Conservation (phyloP, 75 land plant genomes). For the Ceratopteris richardii region DNA sequence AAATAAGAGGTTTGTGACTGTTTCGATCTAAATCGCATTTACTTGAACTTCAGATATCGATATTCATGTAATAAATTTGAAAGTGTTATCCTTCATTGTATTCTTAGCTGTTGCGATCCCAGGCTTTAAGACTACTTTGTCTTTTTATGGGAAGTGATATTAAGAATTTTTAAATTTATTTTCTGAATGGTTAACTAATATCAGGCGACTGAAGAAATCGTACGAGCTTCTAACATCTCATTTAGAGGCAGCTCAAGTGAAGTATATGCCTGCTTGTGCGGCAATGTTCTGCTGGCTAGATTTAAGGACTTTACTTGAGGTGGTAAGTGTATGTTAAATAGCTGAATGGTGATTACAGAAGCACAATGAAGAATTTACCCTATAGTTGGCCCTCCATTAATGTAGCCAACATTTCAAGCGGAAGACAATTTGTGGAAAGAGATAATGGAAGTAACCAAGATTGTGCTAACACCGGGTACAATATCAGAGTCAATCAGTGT, state of each 20-base stretch:
- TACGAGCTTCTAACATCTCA: conserved; percentile 27
- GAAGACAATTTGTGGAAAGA: conserved; percentile 33
- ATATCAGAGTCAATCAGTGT: neutral
- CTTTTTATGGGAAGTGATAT: too few species aligned
- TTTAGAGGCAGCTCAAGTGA: conserved; percentile 19
- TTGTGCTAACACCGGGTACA: conserved; percentile 38
- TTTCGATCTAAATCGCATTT: too few species aligned
- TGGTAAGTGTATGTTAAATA: conserved; percentile 12
- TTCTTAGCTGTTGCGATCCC: too few species aligned
- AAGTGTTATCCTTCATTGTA: too few species aligned
- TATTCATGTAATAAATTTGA: too few species aligned
- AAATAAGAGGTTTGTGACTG: conserved; percentile 26
- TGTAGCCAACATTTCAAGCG: conserved; percentile 33
- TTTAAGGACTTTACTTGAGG: conserved; percentile 21
- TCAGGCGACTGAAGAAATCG: conserved; percentile 38
- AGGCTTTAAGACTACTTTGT: too few species aligned
- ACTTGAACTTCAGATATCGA: too few species aligned
- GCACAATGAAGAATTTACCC: too few species aligned
- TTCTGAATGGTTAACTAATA: neutral
- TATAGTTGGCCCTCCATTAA: neutral
- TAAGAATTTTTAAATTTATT: neutral
- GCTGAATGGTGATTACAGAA: neutral
- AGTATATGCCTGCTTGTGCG: conserved; percentile 44
- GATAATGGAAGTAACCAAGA: conserved; percentile 26
- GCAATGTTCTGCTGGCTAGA: conserved; percentile 46